These are phyloP conservation scores for Exophiala sideris DNA, from an alignment of 2,329 filamentous ascomycete species.

Conservation along the genomic window DNA sequence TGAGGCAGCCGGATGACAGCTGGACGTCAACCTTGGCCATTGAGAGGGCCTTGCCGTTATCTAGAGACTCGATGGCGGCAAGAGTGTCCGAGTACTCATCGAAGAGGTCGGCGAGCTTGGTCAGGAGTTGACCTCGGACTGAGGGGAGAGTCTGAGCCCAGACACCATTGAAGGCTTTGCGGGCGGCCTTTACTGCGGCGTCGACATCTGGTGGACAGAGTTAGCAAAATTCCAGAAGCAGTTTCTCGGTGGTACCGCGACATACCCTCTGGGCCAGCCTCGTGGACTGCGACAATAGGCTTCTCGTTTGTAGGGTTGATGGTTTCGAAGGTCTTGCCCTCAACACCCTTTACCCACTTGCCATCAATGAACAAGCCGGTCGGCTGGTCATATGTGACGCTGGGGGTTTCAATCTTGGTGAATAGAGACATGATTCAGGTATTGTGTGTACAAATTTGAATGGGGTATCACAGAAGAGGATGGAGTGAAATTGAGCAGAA, in stretches of 20 bases:
- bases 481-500: constrained; percentile 25
- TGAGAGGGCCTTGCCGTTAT: constrained; percentile 43
- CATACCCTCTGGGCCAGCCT: constrained; percentile 84
- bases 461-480: constrained; percentile 20
- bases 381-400: constrained; percentile 42
- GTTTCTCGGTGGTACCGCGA: constrained; percentile 36
- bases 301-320: constrained; percentile 85
- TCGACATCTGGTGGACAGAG: constrained; percentile 46
- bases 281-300: constrained; percentile 75
- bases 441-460: constrained; percentile 1
- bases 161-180: constrained; percentile 74
- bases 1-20: constrained; percentile 66
- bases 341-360: constrained; percentile 77
- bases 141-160: constrained; percentile 69
- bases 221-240: neutral
- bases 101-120: constrained; percentile 74
- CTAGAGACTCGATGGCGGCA: constrained; percentile 78
- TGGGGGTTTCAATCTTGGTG: constrained; percentile 39
- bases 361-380: constrained; percentile 60
- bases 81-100: constrained; percentile 75
- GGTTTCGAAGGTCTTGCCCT: constrained; percentile 88
- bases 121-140: constrained; percentile 65
- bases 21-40: constrained; percentile 66
- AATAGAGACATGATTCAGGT: constrained; percentile 38
- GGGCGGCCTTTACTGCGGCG: constrained; percentile 77